phyloP scores from a whole-genome alignment of 352 stramenopile species.

The Stephanocyclus meneghinianus region DNA sequence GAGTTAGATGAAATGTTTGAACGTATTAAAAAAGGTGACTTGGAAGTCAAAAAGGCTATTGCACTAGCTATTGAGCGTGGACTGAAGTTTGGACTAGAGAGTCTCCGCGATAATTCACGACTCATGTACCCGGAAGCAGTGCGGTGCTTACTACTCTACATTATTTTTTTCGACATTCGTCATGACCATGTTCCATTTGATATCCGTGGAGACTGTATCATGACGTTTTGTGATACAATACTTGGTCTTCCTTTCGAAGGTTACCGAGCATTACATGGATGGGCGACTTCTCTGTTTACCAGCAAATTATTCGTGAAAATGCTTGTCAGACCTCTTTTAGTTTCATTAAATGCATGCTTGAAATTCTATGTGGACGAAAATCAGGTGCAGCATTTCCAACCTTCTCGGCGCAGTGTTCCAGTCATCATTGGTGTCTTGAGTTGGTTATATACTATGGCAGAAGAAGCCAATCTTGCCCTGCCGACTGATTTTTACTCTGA shows the following conservation, averaged over 20 bases:
- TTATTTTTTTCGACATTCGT: conserved; percentile 61
- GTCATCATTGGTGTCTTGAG: conserved; percentile 64
- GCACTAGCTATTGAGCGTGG: conserved; percentile 61
- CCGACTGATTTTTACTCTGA: conserved; percentile 70
- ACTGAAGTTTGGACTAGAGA: conserved; percentile 60
- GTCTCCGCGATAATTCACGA: conserved; percentile 39
- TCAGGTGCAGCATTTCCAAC: conserved; percentile 46
- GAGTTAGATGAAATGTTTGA: conserved; percentile 66
- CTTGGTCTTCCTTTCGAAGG: conserved; percentile 73
- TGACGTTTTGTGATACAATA: conserved; percentile 72
- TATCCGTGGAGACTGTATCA: conserved; percentile 48
- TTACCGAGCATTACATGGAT: conserved; percentile 64
- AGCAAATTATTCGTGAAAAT: conserved; percentile 62
- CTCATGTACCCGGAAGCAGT: conserved; percentile 70
- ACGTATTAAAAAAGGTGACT: conserved; percentile 37
- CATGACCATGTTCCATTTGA: conserved; percentile 58
- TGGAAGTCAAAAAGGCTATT: conserved; percentile 48
- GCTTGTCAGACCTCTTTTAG: conserved; percentile 64
- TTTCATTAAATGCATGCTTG: conserved; percentile 55
- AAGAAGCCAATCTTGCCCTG: conserved; percentile 45
- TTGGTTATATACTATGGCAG: conserved; percentile 62
- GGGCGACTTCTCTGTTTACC: conserved; percentile 53
- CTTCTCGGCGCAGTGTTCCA: conserved; percentile 47
- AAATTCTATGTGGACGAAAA: conserved; percentile 48
- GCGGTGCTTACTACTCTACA: conserved; percentile 64